Evolutionary conservation across 805 yeast species (phyloP), one percentile per base, ranked within the genome.

Genomic region (Nakazawaea holstii): DNA sequence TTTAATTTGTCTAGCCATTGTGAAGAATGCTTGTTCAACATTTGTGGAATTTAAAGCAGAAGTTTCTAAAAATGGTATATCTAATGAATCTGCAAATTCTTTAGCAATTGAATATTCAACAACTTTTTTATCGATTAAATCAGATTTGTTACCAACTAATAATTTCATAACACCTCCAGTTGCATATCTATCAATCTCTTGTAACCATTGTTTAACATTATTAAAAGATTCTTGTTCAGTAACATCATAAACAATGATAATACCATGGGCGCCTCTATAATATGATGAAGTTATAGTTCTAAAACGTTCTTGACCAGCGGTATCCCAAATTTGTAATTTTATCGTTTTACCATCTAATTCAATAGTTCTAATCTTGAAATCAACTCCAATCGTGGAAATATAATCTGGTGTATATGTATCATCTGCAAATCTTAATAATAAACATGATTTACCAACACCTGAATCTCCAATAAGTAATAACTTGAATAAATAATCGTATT

Each of bases 181-280:
- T 46, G 98, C 99, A 69, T 91, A 92, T 61, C 98, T 84, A 71
- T 92, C 99, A 62, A 92, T 94, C 69, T 92, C 99, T 72, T 91
- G 97, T 68, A 92, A 76, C 99, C 99, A 92, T 72, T 90, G 96
- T 72, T 90, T 91, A 59, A 92, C 97, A 66, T 94, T 90, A 70
- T 89, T 88, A 76, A 92, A 92, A 14, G 90, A 85, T 66, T 89
- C 96, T 70, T 89, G 97, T 68, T 94, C 98, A 45, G 99, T 94
- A 40, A 94, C 97, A 65, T 92, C 99, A 67, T 94, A 92, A 45
- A 92, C 99, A 59, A 92, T 92, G 60, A 92, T 94, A 67, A 92
- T 94, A 52, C 99, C 99, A 65, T 92, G 98, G 10, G 98, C 97
- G 49, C 99, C 99, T 67, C 99, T 85, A 75, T 92, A 92, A 73